Base-by-base conservation (phyloP, 805 yeast species). In the Torulaspora maleeae region DNA sequence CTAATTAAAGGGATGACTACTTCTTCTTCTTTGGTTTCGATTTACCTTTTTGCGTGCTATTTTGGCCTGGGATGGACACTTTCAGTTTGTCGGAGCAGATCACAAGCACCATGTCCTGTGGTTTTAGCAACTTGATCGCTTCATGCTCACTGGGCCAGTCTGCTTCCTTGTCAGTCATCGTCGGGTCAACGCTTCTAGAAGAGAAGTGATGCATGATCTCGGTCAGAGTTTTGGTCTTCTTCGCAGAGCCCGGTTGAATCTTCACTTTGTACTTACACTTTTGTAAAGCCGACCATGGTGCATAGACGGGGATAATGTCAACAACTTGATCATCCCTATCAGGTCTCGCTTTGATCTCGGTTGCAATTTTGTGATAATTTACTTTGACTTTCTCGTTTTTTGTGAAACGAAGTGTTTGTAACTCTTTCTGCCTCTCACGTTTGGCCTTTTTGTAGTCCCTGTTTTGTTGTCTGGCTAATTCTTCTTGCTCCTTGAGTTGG, bases 221-320 rank as follows among this genome's bases (percentile, higher is more conserved):
- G 45, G 75, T 74, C 28, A 87, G 71, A 1, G 93, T 82, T 60
- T 93, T 93, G 2, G 96, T 95, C 61, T 91, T 90, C 63, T 93
- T 93, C 22, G 82, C 80, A 24, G 76, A 71, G 1, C 82, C 82
- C 0, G 95, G 90, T 53, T 81, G 86, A 25, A 91, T 67, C 62
- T 91, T 91, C 28, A 86, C 82, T 61, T 88, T 88, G 67, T 86
- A 89, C 58, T 85, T 82, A 63, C 75, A 78, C 60, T 84, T 84
- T 48, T 71, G 74, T 51, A 93, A 63, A 0, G 97, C 75, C 10
- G 77, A 66, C 96, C 96, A 93, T 2, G 99, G 99, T 0, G 93
- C 97, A 73, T 89, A 91, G 15, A 87, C 80, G 0, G 96, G 95
- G 10, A 91, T 76, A 5, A 85, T 79, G 46, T 80, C 86, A 9